Conservation (phyloP, 1,139 yeast genomes). For the Scheffersomyces stambukii region DNA sequence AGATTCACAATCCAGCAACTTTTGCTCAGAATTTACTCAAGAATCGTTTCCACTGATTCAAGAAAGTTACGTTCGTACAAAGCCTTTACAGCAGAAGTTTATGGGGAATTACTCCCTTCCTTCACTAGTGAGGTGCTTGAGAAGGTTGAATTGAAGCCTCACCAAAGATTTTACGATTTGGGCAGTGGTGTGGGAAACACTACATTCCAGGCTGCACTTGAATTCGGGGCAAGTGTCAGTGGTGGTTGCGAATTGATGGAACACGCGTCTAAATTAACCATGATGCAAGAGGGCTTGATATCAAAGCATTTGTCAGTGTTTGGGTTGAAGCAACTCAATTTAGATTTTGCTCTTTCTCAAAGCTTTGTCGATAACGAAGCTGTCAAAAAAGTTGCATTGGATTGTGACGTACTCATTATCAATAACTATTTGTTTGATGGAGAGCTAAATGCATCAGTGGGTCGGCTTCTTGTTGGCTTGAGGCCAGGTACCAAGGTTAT, state of each 20-base stretch:
- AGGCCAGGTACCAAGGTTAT: conserved; percentile 76
- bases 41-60: conserved; percentile 77
- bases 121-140: conserved; percentile 67
- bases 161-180: conserved; percentile 67
- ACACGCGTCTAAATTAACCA: conserved; percentile 70
- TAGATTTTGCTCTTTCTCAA: conserved; percentile 58
- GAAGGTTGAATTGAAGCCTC: conserved; percentile 53
- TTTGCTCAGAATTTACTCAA: conserved; percentile 64
- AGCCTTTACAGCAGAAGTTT: conserved; percentile 87
- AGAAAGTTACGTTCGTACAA: conserved; percentile 63
- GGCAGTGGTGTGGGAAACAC: conserved; percentile 97
- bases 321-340: conserved; percentile 58
- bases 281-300: conserved; percentile 55
- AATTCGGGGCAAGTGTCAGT: conserved; percentile 69
- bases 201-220: conserved; percentile 83
- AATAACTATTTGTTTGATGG: conserved; percentile 84
- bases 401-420: conserved; percentile 69
- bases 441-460: conserved; percentile 62
- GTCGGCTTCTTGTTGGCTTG: conserved; percentile 57
- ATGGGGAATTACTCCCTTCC: conserved; percentile 83
- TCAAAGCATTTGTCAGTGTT: conserved; percentile 53
- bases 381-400: conserved; percentile 51
- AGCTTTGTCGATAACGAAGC: conserved; percentile 65
- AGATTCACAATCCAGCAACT: conserved; percentile 61
- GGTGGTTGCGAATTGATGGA: conserved; percentile 91